phyloP scores from a whole-genome alignment of 306 rosid species.

The barrel medic (Medicago truncatula) region MtrunA17r5.0-ANR NC_053046.1:13035001-13035500 shows the following conservation, averaged over 20 bases:
- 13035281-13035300: constrained; percentile 12
- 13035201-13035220: constrained; percentile 87
- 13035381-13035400: constrained; percentile 70
- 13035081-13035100: constrained; percentile 95
- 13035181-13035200: constrained; percentile 77
- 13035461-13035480: constrained; percentile 57
- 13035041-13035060: constrained; percentile 91
- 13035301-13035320: background rate
- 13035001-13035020: constrained; percentile 60
- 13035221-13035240: constrained; percentile 99
- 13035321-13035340: constrained; percentile 1
- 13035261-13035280: constrained; percentile 13
- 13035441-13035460: constrained; percentile 69
- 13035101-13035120: constrained; percentile 99
- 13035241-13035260: constrained; percentile 70
- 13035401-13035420: constrained; percentile 56
- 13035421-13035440: constrained; percentile 56
- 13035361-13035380: constrained; percentile 70
- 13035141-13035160: constrained; percentile 80
- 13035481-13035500: constrained; percentile 64
- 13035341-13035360: background rate
- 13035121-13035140: constrained; percentile 94
- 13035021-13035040: constrained; percentile 96
- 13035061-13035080: constrained; percentile 79
- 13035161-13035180: constrained; percentile 86